Evolutionary conservation across 1,139 yeast genomes (phyloP), one percentile per base, ranked within the genome.

Genomic region (Groenewaldozyma sp.): DNA sequence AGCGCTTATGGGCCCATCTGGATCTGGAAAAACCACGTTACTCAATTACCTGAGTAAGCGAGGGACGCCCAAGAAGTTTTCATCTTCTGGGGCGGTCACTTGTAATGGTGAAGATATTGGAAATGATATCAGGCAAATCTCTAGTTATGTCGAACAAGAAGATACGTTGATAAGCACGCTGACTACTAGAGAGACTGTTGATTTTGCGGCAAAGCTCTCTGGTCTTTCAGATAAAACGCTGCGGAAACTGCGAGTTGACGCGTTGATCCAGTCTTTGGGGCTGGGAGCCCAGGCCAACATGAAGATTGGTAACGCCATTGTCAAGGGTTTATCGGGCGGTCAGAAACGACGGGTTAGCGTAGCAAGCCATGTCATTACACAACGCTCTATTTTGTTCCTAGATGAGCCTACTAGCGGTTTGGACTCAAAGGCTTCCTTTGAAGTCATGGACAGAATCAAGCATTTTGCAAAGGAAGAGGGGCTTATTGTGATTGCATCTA

Each of bases 1-100:
- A 62, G 91, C 91, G 3, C 78, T 82, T 22, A 72, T 82, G 64
- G 94, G 94, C 2, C 87, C 91, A 0, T 78, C 93, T 0, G 95
- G 95, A 0, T 75, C 87, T 4, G 95, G 95, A 3, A 86, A 86
- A 54, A 84, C 95, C 0, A 82, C 95, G 0, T 57, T 86, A 31
- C 64, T 86, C 26, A 84, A 86, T 51, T 74, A 77, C 1, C 59
- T 86, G 44, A 84, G 94, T 0, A 72, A 76, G 36, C 60, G 87
- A 2, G 65, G 65, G 3, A 19, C 37, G 2, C 53, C 74, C 19
- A 46, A 47, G 2, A 68, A 67, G 47, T 65, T 68, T 26, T 73
- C 76, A 2, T 47, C 54, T 16, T 60, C 49, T 3, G n/a, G n/a
- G n/a, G n/a, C n/a, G n/a, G 47, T 48, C 27, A 45, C 63, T 21